Percentiles rank a stretch among this genome's conserved stretches.
Conservation (phyloP, 1,139 yeast species). For the Candida sanyaensis region DNA sequence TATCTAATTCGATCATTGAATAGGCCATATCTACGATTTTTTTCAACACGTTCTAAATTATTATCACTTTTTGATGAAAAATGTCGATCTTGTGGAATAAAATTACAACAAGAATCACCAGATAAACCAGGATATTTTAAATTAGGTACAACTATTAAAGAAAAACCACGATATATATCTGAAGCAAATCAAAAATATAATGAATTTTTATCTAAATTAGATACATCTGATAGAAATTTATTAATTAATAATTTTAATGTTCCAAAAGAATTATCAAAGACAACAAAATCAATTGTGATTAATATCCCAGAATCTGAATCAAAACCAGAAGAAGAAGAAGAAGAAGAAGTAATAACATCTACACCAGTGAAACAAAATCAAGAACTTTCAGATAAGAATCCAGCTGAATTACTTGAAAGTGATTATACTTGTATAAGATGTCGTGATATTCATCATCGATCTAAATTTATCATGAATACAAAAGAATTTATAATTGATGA, state of each 20-base stretch:
- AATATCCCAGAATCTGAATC: not conserved
- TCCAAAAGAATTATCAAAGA: slow-evolving; percentile 1
- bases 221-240: slow-evolving; percentile 28
- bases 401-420: not conserved
- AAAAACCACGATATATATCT: not conserved
- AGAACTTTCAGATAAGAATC: not conserved
- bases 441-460: slow-evolving; percentile 48
- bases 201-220: slow-evolving; percentile 18
- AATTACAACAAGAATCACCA: slow-evolving; percentile 42
- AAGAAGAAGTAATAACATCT: not conserved
- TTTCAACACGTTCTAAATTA: not conserved
- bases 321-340: not conserved
- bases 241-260: slow-evolving; percentile 18
- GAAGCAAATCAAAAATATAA: slow-evolving; percentile 26
- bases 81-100: slow-evolving; percentile 54
- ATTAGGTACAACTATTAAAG: slow-evolving; percentile 9
- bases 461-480: slow-evolving; percentile 26
- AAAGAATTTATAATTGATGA: slow-evolving; percentile 39
- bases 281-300: not conserved
- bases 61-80: slow-evolving; percentile 17
- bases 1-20: not conserved
- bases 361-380: slow-evolving; percentile 7
- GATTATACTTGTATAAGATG: slow-evolving; percentile 51
- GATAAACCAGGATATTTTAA: slow-evolving; percentile 44
- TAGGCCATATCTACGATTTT: not conserved